Conservation (phyloP, 2,329 filamentous ascomycete species). For the Fusarium brevicatenulatum region DNA sequence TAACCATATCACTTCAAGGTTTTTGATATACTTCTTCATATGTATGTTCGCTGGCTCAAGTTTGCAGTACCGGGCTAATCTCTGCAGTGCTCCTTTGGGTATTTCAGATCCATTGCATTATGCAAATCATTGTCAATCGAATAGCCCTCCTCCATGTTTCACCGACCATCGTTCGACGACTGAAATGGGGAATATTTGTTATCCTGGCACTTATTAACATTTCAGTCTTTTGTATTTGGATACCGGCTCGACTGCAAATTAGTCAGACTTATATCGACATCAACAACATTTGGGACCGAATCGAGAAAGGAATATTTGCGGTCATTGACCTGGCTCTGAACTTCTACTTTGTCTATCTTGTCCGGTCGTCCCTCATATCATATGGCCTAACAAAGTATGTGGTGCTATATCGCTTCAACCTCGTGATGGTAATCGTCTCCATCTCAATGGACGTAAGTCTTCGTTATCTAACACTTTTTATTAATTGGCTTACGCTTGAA, state of each 20-base stretch:
- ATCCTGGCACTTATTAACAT: constrained; percentile 59
- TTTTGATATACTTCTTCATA: constrained; percentile 39
- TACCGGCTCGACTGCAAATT: constrained; percentile 57
- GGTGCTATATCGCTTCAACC: constrained; percentile 53
- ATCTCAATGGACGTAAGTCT: constrained; percentile 45
- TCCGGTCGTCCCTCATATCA: constrained; percentile 57
- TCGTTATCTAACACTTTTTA: background rate
- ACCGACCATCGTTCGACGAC: constrained; percentile 46
- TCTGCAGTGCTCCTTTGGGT: constrained; percentile 45
- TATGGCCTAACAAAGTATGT: constrained; percentile 62
- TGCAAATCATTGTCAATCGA: constrained; percentile 64
- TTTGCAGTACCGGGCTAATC: constrained; percentile 18
- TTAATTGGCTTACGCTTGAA: background rate
- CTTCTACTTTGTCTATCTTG: constrained; percentile 57
- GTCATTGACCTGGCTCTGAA: constrained; percentile 59
- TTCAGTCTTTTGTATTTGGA: constrained; percentile 61
- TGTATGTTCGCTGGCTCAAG: constrained; percentile 11
- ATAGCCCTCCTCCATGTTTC: constrained; percentile 57
- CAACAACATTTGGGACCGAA: constrained; percentile 61
- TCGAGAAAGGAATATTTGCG: constrained; percentile 59
- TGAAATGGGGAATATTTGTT: constrained; percentile 57
- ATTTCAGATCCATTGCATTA: constrained; percentile 55
- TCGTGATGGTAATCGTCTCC: constrained; percentile 46
- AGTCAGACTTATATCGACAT: constrained; percentile 52
- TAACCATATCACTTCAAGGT: constrained; percentile 42